Evolutionary conservation across 2,329 filamentous ascomycete species (phyloP).

Genomic region (Plenodomus tracheiphilus): DNA sequence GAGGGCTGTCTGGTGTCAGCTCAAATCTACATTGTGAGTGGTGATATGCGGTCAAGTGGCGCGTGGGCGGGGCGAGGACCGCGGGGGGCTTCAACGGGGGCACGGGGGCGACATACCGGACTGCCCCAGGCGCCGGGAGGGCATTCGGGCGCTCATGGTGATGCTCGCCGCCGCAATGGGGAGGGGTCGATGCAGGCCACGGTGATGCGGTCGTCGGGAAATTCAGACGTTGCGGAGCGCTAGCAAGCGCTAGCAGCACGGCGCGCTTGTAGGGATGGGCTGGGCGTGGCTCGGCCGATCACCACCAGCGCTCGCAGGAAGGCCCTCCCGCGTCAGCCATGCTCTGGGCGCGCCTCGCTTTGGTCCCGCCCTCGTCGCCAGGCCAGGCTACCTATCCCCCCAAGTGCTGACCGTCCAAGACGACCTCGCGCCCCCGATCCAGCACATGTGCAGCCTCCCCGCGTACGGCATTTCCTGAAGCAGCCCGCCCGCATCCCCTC

Average conservation of each 20-base stretch:
- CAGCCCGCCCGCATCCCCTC: not conserved
- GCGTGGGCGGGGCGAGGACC: not conserved
- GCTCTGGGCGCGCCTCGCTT: not conserved
- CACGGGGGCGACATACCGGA: slow-evolving; percentile 55
- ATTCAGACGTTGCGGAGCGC: slow-evolving; percentile 17
- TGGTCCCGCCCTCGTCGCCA: not conserved
- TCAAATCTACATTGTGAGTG: too few species aligned
- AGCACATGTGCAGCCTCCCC: not conserved
- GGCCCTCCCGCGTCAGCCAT: not conserved
- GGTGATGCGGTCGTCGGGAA: slow-evolving; percentile 14
- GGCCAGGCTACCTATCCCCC: not conserved
- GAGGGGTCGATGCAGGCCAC: slow-evolving; percentile 18
- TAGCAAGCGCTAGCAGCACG: not conserved
- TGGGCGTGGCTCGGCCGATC: slow-evolving; percentile 15
- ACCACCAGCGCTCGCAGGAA: not conserved
- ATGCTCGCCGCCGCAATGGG: slow-evolving; percentile 29
- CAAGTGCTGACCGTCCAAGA: not conserved
- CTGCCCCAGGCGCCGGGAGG: slow-evolving; percentile 63
- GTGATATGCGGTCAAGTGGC: not conserved
- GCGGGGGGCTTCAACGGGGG: not conserved
- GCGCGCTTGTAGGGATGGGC: slow-evolving; percentile 11
- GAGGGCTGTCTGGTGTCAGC: slow-evolving; percentile 24
- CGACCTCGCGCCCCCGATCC: not conserved
- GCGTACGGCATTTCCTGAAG: not conserved
- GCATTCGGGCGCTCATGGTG: slow-evolving; percentile 67